Conservation (phyloP, 768 basidiomycete genomes). For the Termitomyces sp. region DNA sequence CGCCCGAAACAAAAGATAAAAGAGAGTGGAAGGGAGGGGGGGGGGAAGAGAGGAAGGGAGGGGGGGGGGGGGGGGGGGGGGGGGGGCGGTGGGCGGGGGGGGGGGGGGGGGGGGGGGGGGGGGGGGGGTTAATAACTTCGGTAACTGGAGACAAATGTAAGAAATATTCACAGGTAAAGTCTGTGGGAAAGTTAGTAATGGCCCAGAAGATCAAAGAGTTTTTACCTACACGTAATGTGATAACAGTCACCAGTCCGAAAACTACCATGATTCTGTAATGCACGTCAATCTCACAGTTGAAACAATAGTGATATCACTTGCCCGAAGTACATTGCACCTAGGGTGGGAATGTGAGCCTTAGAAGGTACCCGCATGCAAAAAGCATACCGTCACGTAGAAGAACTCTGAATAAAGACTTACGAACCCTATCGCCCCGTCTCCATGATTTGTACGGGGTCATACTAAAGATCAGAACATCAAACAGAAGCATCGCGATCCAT, state of each 20-base stretch:
- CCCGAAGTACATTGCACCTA: neutral
- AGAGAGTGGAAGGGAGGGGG: too few relatives aligned
- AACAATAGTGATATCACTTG: neutral
- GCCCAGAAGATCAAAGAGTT: neutral
- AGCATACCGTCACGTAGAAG: neutral
- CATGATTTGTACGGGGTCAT: constrained; percentile 35
- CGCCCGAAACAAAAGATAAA: too few relatives aligned
- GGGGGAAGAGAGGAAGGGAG: too few relatives aligned
- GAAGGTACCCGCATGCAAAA: neutral
- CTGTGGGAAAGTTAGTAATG: neutral
- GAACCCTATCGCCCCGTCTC: constrained; percentile 1
- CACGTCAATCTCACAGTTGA: neutral
- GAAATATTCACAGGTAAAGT: neutral
- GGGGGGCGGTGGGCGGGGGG: too few relatives aligned
- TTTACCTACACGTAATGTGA: neutral
- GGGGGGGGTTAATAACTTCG: too few relatives aligned
- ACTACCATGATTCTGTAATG: neutral
- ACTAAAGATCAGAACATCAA: constrained; percentile 33
- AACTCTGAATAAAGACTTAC: neutral
- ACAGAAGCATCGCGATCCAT: constrained; percentile 34
- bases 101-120: too few relatives aligned
- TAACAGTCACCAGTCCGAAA: neutral
- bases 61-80: too few relatives aligned
- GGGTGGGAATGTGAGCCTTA: neutral
- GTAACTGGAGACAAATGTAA: neutral